phyloP scores from a whole-genome alignment of 1,284 basidiomycete genomes.

The Fomitopsis palustris region DNA sequence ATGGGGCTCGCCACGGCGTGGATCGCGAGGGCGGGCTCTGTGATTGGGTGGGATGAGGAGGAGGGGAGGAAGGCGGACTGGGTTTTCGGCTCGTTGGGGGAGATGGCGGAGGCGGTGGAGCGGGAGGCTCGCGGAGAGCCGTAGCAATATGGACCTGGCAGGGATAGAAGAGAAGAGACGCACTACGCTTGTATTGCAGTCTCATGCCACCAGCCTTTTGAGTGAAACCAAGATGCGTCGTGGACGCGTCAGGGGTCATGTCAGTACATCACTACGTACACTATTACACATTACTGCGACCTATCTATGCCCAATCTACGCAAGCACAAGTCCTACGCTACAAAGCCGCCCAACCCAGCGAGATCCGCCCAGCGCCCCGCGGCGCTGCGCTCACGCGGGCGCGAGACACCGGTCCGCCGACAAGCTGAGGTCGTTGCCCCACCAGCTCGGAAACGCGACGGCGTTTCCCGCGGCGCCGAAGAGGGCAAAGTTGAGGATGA shows the following conservation, averaged over 20 bases:
- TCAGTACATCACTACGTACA: not conserved
- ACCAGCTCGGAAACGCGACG: slow-evolving; percentile 25
- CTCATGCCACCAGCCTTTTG: too few species aligned
- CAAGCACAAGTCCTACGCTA: too few species aligned
- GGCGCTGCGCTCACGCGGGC: slow-evolving; percentile 11
- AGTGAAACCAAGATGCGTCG: too few species aligned
- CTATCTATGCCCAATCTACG: not conserved
- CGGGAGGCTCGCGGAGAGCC: slow-evolving; percentile 17
- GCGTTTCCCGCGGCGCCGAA: slow-evolving; percentile 26
- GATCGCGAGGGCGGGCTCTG: slow-evolving; percentile 54
- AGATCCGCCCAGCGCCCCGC: too few species aligned
- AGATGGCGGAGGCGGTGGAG: slow-evolving; percentile 53
- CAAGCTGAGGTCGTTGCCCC: slow-evolving; percentile 26
- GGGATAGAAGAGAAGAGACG: too few species aligned
- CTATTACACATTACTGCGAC: not conserved
- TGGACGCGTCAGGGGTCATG: not conserved
- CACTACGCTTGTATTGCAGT: too few species aligned
- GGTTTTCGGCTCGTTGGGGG: slow-evolving; percentile 53
- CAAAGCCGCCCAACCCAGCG: not conserved
- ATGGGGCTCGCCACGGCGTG: slow-evolving; percentile 53
- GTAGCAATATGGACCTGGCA: too few species aligned
- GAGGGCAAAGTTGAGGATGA: slow-evolving; percentile 30
- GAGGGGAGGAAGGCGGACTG: slow-evolving; percentile 37
- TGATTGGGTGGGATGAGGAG: slow-evolving; percentile 36
- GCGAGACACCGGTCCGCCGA: slow-evolving; percentile 26